Evolutionary conservation across 2,329 filamentous ascomycete genomes (phyloP).

Genomic region (Talaromyces atroroseus): DNA sequence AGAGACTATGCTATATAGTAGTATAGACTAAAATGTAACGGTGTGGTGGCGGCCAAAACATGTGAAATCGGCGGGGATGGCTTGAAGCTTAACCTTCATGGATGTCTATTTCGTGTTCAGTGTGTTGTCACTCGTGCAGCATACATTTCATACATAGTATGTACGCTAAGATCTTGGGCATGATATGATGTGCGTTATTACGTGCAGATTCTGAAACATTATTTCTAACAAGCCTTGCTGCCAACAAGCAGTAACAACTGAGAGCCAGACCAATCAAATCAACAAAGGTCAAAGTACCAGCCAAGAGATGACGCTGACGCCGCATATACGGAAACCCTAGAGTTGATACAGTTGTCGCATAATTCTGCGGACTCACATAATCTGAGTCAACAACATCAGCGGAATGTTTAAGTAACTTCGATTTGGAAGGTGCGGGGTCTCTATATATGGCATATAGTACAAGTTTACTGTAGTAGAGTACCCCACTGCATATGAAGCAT

Average conservation of each 20-base stretch:
- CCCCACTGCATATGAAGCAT: no score
- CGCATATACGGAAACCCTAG: not conserved
- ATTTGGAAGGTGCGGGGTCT: not conserved
- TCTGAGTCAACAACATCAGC: not conserved
- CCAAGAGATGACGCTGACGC: not conserved
- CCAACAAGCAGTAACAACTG: not conserved
- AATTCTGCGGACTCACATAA: not conserved
- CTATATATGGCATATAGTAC: not conserved
- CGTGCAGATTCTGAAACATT: slow-evolving; percentile 1
- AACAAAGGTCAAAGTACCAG: not conserved
- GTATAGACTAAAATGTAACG: not conserved
- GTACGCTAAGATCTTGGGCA: not conserved
- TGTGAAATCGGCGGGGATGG: not conserved
- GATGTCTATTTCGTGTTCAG: not conserved
- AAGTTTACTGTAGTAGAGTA: not conserved
- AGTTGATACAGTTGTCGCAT: not conserved
- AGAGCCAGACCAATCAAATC: not conserved
- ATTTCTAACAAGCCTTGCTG: not conserved
- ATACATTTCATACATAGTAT: slow-evolving; percentile 6
- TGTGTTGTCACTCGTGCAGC: not conserved
- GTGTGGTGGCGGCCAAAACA: not conserved
- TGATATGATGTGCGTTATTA: not conserved
- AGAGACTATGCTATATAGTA: not conserved
- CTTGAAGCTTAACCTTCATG: not conserved
- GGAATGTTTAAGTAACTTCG: not conserved